phyloP scores from a whole-genome alignment of 768 basidiomycete genomes.

The Tulasnella sp. region DNA sequence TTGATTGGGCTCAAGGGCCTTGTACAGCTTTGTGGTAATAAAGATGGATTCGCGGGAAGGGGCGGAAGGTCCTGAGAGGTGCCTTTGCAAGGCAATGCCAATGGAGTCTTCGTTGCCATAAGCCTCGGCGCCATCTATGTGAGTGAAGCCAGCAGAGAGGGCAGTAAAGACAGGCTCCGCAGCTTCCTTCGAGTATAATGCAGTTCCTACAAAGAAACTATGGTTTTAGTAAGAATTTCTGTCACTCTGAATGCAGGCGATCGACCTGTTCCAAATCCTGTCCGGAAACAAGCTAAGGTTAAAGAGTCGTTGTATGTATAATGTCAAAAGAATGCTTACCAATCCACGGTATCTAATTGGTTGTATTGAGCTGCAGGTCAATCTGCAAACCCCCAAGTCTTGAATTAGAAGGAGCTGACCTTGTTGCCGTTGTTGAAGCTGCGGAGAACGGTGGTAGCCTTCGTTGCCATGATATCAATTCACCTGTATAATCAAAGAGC shows the following conservation, averaged over 20 bases:
- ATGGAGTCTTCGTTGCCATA: constrained; percentile 28
- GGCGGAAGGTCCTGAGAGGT: constrained; percentile 15
- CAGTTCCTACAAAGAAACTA: background rate
- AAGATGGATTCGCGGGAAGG: constrained; percentile 25
- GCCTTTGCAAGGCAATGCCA: constrained; percentile 25
- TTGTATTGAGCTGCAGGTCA: no score
- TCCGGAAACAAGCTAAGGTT: background rate
- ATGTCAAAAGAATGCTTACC: no score
- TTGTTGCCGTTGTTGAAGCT: constrained; percentile 9
- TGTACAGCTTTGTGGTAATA: constrained; percentile 23
- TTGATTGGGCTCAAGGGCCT: constrained; percentile 12
- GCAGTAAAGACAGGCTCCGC: constrained; percentile 18
- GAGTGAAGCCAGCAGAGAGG: constrained; percentile 22
- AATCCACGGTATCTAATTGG: no score
- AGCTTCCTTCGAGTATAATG: background rate
- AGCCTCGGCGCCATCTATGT: constrained; percentile 26
- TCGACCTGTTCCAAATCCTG: constrained; percentile 5
- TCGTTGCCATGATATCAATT: background rate
- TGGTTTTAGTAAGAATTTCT: background rate
- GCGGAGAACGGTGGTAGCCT: background rate
- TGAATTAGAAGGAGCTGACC: background rate
- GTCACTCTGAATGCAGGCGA: background rate
- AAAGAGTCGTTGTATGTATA: no score
- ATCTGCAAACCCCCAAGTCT: no score
- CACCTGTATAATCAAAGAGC: no score